Percentiles rank a stretch among this genome's conserved stretches.
phyloP scores from a whole-genome alignment of 2,329 filamentous ascomycete species.

The Orbilia brochopaga region DNA sequence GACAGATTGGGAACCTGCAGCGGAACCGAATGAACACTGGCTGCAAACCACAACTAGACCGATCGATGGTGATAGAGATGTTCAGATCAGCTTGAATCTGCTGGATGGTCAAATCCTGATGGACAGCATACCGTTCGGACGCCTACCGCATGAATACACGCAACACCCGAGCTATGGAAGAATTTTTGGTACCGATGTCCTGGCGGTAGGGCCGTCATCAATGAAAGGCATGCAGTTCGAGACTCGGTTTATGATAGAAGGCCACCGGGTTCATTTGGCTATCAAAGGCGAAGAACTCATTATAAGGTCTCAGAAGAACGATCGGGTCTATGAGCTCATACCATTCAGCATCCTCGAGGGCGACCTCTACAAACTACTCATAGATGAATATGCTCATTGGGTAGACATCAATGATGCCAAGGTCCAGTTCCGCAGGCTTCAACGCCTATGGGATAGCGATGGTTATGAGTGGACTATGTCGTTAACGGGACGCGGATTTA shows the following conservation, averaged over 20 bases:
- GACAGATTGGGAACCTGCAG: slow-evolving; percentile 53
- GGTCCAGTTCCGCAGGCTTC: slow-evolving; percentile 56
- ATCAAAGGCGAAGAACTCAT: slow-evolving; percentile 56
- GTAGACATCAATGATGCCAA: slow-evolving; percentile 56
- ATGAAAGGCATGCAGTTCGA: slow-evolving; percentile 58
- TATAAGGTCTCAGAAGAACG: slow-evolving; percentile 55
- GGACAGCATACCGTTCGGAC: slow-evolving; percentile 62
- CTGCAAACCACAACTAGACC: slow-evolving; percentile 53
- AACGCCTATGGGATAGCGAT: slow-evolving; percentile 36
- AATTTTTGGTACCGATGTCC: slow-evolving; percentile 61
- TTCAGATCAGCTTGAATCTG: slow-evolving; percentile 60
- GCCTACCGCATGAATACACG: slow-evolving; percentile 62
- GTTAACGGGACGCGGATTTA: slow-evolving; percentile 54
- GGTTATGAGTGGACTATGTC: slow-evolving; percentile 55
- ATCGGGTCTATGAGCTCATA: slow-evolving; percentile 56
- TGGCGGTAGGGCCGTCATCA: slow-evolving; percentile 57
- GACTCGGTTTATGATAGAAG: slow-evolving; percentile 50
- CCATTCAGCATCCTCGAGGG: slow-evolving; percentile 54
- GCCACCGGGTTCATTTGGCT: slow-evolving; percentile 54
- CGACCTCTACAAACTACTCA: slow-evolving; percentile 57
- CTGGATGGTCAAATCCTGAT: slow-evolving; percentile 64
- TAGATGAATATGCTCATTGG: slow-evolving; percentile 62
- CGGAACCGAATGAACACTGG: slow-evolving; percentile 57
- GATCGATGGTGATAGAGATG: neutral
- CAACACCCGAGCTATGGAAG: slow-evolving; percentile 58